Evolutionary conservation across 257 asterid genomes (phyloP).

Genomic region (Gynochthodes officinalis): DNA sequence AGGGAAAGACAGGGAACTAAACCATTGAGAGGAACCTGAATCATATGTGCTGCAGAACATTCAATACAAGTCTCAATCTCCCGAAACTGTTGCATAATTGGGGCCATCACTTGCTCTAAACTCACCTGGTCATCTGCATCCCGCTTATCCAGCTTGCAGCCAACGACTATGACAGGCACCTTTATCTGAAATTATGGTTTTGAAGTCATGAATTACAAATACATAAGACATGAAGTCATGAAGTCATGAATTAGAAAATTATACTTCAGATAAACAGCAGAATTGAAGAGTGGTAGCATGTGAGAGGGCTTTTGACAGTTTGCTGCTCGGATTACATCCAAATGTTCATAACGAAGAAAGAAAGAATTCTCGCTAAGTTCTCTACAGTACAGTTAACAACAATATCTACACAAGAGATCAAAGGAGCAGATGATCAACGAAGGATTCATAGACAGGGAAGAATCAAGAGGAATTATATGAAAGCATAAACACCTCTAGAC

Average conservation of each 20-base stretch:
- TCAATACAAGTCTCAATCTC: slow-evolving; percentile 95
- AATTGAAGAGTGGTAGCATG: not conserved
- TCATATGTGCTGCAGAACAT: slow-evolving; percentile 87
- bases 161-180: slow-evolving; percentile 88
- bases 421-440: not conserved
- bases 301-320: not conserved
- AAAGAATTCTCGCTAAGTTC: not conserved
- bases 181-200: slow-evolving; percentile 46
- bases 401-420: not conserved
- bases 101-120: slow-evolving; percentile 63
- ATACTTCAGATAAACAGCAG: not conserved
- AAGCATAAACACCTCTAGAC: slow-evolving; percentile 66
- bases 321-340: not conserved
- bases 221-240: not conserved
- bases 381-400: not conserved
- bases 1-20: not conserved
- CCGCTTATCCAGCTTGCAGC: slow-evolving; percentile 91
- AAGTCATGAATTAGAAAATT: not conserved
- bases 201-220: not conserved
- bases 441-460: not conserved
- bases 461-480: not conserved
- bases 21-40: slow-evolving; percentile 55
- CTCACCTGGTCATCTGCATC: slow-evolving; percentile 63
- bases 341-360: not conserved
- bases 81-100: slow-evolving; percentile 89